Evolutionary conservation across 306 rosid genomes (phyloP).

Genomic region (Potentilla sterilis): DNA sequence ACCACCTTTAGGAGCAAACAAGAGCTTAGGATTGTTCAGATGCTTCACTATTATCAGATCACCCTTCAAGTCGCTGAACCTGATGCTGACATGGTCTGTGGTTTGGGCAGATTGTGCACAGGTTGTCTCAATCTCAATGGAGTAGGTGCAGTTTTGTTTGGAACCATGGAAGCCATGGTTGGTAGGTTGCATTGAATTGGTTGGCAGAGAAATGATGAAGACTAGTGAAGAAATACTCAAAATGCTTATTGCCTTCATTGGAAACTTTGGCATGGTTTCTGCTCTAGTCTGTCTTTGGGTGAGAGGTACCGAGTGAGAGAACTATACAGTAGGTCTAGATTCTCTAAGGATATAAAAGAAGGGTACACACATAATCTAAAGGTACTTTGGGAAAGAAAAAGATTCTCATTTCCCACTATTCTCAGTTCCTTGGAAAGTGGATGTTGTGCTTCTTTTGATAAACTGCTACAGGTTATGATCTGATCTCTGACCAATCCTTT

Average conservation of each 20-base stretch:
- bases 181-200: conserved; percentile 2
- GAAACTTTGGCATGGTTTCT: background rate
- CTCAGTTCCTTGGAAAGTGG: background rate
- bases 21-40: conserved; percentile 17
- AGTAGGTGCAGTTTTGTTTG: conserved; percentile 33
- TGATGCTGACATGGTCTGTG: conserved; percentile 27
- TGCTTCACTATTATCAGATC: conserved; percentile 32
- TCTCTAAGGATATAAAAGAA: conserved; percentile 7
- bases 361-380: background rate
- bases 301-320: background rate
- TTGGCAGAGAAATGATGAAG: conserved; percentile 11
- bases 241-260: conserved; percentile 21
- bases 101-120: conserved; percentile 28
- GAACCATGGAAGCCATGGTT: conserved; percentile 7
- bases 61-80: conserved; percentile 25
- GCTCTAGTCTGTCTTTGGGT: background rate
- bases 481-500: background rate
- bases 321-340: background rate
- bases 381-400: conserved; percentile 25
- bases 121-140: conserved; percentile 34
- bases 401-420: conserved; percentile 18
- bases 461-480: conserved; percentile 12
- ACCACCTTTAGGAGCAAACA: conserved; percentile 25
- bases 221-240: conserved; percentile 4
- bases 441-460: background rate